phyloP scores from a whole-genome alignment of 202 grass and related monocot genomes.

The Dendrocalamus latiflorus region DNA sequence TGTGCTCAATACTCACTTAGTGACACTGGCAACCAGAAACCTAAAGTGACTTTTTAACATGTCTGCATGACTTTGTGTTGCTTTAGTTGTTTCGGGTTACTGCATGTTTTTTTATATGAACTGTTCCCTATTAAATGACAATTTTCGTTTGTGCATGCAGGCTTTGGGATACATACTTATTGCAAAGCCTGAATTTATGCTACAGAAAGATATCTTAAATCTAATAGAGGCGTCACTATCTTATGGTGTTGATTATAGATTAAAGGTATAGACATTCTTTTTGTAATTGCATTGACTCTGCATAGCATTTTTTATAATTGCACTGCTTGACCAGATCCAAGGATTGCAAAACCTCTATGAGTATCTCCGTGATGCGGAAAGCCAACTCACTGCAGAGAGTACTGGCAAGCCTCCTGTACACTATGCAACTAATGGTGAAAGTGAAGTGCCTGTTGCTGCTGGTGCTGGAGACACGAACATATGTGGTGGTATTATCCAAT shows the following conservation, averaged over 20 bases:
- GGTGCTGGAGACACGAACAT: slow-evolving; percentile 99
- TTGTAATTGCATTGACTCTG: slow-evolving; percentile 12
- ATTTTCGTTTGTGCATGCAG: slow-evolving; percentile 41
- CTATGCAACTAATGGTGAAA: slow-evolving; percentile 47
- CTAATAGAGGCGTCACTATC: slow-evolving; percentile 78
- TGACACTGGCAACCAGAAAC: slow-evolving; percentile 1
- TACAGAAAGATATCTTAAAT: slow-evolving; percentile 78
- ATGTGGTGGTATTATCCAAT: slow-evolving; percentile 92
- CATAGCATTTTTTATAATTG: slow-evolving; percentile 3
- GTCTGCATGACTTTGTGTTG: background rate
- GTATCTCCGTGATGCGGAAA: slow-evolving; percentile 93
- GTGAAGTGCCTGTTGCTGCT: slow-evolving; percentile 87
- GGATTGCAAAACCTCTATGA: slow-evolving; percentile 95
- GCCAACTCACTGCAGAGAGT: slow-evolving; percentile 60
- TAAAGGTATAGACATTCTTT: slow-evolving; percentile 59
- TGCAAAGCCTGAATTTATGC: slow-evolving; percentile 92
- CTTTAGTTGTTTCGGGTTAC: slow-evolving; percentile 3
- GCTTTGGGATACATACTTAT: slow-evolving; percentile 93
- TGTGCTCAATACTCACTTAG: slow-evolving; percentile 4
- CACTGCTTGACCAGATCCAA: slow-evolving; percentile 58
- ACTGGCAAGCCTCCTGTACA: slow-evolving; percentile 33
- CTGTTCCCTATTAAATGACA: background rate
- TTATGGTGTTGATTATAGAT: slow-evolving; percentile 60
- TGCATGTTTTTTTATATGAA: slow-evolving; percentile 21
- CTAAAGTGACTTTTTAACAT: background rate